A percentile compares a stretch with the other conserved stretches of the same genome.
These are phyloP conservation scores for Parastagonospora avenae DNA, from an alignment of 2,329 filamentous ascomycete species.

Conservation along the genomic window DNA sequence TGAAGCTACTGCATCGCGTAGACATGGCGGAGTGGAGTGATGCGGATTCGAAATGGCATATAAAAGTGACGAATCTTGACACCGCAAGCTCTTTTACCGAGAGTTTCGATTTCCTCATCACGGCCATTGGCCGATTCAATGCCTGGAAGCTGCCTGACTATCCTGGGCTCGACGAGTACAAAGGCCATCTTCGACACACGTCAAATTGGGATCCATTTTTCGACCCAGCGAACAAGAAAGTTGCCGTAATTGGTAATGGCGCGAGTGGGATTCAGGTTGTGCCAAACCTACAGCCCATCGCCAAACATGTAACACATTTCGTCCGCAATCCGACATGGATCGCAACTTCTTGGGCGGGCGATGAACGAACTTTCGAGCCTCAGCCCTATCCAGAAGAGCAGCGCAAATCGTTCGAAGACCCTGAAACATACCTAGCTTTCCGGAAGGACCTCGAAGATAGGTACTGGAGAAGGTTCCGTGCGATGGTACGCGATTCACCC, in stretches of 20 bases:
- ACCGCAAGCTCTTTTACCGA: slow-evolving; percentile 23
- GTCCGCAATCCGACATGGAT: slow-evolving; percentile 65
- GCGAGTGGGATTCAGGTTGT: slow-evolving; percentile 67
- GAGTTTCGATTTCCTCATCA: slow-evolving; percentile 45
- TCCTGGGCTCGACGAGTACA: slow-evolving; percentile 34
- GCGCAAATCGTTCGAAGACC: slow-evolving; percentile 63
- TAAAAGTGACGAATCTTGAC: slow-evolving; percentile 62
- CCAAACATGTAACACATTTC: slow-evolving; percentile 56
- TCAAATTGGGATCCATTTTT: slow-evolving; percentile 45
- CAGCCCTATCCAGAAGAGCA: slow-evolving; percentile 58
- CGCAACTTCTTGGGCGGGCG: slow-evolving; percentile 59
- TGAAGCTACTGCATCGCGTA: slow-evolving; percentile 48
- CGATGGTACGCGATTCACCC: slow-evolving; percentile 45
- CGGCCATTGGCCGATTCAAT: slow-evolving; percentile 39
- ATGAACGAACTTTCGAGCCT: slow-evolving; percentile 48
- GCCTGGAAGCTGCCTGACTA: slow-evolving; percentile 40
- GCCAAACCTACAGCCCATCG: slow-evolving; percentile 63
- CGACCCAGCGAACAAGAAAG: slow-evolving; percentile 62
- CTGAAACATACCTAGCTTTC: slow-evolving; percentile 61
- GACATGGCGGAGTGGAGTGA: slow-evolving; percentile 49
- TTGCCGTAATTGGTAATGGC: slow-evolving; percentile 69
- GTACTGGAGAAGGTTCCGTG: slow-evolving; percentile 62
- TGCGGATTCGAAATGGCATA: slow-evolving; percentile 59
- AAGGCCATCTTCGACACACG: slow-evolving; percentile 36
- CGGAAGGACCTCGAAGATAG: slow-evolving; percentile 54